A percentile compares a stretch with the other conserved stretches of the same genome.
Conservation (phyloP, 805 yeast genomes). For the Kodamaea nitidulidarum region DNA sequence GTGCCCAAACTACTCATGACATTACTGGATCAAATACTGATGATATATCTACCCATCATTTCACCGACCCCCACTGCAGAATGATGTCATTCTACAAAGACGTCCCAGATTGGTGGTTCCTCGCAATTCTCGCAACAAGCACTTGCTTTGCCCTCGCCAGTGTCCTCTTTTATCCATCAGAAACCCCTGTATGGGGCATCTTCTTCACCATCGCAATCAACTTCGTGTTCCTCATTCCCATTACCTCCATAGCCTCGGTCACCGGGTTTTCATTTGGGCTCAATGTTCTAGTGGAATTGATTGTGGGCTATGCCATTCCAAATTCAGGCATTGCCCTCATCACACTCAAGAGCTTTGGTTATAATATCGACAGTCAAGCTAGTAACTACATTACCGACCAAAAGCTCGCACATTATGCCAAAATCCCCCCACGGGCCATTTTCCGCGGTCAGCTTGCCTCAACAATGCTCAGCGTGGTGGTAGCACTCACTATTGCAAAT, state of each 20-base stretch:
- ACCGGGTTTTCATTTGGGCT: constrained; percentile 59
- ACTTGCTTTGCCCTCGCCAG: constrained; percentile 41
- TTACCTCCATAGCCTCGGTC: constrained; percentile 57
- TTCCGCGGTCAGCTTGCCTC: constrained; percentile 38
- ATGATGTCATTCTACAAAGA: constrained; percentile 61
- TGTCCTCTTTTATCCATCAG: constrained; percentile 46
- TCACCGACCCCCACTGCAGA: constrained; percentile 50
- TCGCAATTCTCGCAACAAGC: constrained; percentile 41
- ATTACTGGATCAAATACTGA: too few species aligned
- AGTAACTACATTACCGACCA: constrained; percentile 43
- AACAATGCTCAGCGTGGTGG: constrained; percentile 30
- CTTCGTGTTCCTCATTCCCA: constrained; percentile 53
- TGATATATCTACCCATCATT: too few species aligned
- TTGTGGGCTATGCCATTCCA: constrained; percentile 63
- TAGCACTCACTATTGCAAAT: constrained; percentile 34
- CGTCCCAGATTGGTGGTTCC: constrained; percentile 75
- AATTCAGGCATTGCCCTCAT: constrained; percentile 59
- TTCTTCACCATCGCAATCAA: constrained; percentile 55
- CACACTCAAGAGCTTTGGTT: constrained; percentile 41
- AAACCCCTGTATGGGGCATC: constrained; percentile 62
- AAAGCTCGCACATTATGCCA: constrained; percentile 24
- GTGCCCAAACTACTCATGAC: too few species aligned
- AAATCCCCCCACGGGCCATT: constrained; percentile 23
- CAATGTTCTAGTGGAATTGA: constrained; percentile 59
- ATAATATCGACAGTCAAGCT: constrained; percentile 62